Evolutionary conservation across 1,139 yeast genomes (phyloP).

Genomic region (Saccharomyces hybrid): DNA sequence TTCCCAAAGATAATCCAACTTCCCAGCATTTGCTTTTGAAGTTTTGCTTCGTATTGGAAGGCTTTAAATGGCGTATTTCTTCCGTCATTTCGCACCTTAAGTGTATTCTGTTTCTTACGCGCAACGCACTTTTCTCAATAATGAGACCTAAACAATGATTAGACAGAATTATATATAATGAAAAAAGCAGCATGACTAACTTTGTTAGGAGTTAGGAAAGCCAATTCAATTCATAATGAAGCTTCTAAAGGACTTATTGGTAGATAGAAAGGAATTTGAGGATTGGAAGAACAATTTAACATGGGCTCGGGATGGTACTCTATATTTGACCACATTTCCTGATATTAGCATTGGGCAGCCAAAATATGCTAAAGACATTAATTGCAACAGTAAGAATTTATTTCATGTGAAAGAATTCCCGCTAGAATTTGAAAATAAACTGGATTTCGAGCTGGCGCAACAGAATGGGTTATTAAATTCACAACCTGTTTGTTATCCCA

Average conservation of each 20-base stretch:
- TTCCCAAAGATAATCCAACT: not conserved
- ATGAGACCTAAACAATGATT: not conserved
- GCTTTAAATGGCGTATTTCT: not conserved
- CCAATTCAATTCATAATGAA: constrained; percentile 16
- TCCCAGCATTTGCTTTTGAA: not conserved
- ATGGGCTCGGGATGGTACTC: constrained; percentile 29
- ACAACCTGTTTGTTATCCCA: constrained; percentile 23
- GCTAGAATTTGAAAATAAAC: constrained; percentile 20
- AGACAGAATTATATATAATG: not conserved
- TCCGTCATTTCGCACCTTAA: not conserved
- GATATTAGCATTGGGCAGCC: constrained; percentile 27
- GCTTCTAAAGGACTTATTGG: constrained; percentile 22
- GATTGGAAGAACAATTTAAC: constrained; percentile 22
- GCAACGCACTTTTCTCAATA: not conserved
- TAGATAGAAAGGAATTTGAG: constrained; percentile 25
- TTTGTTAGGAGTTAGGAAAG: not conserved
- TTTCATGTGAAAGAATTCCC: constrained; percentile 23
- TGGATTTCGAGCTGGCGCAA: constrained; percentile 23
- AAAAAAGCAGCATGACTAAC: not conserved
- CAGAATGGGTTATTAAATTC: constrained; percentile 24
- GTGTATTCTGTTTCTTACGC: not conserved
- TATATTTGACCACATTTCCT: constrained; percentile 24
- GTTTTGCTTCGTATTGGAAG: not conserved
- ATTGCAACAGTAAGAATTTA: constrained; percentile 17
- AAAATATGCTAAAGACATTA: constrained; percentile 15